Evolutionary conservation across 2,329 filamentous ascomycete genomes (phyloP).

Genomic region (Diplodia seriata): DNA sequence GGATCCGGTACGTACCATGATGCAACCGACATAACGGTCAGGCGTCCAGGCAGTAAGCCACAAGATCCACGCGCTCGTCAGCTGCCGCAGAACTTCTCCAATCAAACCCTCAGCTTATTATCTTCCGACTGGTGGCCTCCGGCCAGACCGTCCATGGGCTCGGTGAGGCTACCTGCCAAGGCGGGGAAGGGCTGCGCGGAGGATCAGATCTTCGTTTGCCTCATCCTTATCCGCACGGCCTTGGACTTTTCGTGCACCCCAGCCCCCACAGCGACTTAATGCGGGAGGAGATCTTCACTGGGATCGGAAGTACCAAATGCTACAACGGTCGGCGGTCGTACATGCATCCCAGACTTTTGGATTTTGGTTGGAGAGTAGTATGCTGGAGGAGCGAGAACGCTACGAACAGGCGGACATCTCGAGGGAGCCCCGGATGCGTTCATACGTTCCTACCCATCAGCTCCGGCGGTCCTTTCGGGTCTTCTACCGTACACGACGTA

Average conservation of each 20-base stretch:
- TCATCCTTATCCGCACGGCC: not conserved
- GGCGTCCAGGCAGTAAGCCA: conserved; percentile 1
- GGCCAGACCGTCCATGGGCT: not conserved
- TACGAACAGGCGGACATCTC: not conserved
- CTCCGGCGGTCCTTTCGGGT: not conserved
- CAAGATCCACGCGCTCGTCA: not conserved
- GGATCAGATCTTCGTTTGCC: not conserved
- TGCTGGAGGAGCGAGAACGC: not conserved
- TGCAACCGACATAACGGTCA: not conserved
- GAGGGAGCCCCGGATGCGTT: no score
- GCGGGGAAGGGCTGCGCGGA: not conserved
- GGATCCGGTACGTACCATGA: not conserved
- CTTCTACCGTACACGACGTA: conserved; percentile 13
- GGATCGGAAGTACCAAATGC: no score
- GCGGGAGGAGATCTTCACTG: not conserved
- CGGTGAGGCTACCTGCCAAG: not conserved
- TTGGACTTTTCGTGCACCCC: no score
- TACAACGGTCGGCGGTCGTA: not conserved
- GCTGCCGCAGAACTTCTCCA: not conserved
- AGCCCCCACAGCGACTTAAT: not conserved
- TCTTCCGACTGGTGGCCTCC: conserved; percentile 2
- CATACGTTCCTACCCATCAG: no score
- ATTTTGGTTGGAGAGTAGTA: not conserved
- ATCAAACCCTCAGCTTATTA: not conserved
- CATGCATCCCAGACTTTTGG: not conserved